Evolutionary conservation across 2,329 filamentous ascomycete species (phyloP).

Genomic region (Colletotrichum plurivorum): DNA sequence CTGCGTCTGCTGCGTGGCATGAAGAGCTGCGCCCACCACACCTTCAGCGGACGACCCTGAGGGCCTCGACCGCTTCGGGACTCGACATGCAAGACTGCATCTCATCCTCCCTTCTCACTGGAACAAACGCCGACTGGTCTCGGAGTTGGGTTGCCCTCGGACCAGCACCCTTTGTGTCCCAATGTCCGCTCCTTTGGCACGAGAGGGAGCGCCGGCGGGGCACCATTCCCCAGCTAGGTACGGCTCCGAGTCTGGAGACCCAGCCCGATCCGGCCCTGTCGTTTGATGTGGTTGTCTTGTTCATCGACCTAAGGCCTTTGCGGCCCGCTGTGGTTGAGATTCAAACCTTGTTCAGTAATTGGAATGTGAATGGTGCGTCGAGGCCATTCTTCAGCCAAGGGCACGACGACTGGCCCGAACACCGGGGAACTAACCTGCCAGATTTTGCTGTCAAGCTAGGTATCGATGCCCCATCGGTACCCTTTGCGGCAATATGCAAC

Average conservation of each 20-base stretch:
- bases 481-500: background rate
- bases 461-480: background rate
- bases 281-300: constrained; percentile 3
- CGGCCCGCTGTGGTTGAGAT: constrained; percentile 5
- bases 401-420: background rate
- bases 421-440: background rate
- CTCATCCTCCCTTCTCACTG: constrained; percentile 13
- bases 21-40: background rate
- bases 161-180: background rate
- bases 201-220: constrained; percentile 18
- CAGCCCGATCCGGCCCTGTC: constrained; percentile 23
- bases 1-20: too few species aligned
- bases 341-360: background rate
- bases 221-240: background rate
- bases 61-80: background rate
- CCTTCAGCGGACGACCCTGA: background rate
- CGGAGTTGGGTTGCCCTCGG: background rate
- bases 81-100: constrained; percentile 16
- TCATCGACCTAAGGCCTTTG: constrained; percentile 1
- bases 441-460: background rate
- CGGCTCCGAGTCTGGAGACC: background rate
- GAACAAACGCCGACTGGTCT: constrained; percentile 7
- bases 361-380: background rate
- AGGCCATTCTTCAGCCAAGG: background rate
- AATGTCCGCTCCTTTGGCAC: constrained; percentile 16